Evolutionary conservation across 164 flowering plant species (phyloP), one percentile per base, ranked within the genome.

Genomic region (Dillenia suffruticosa): DNA sequence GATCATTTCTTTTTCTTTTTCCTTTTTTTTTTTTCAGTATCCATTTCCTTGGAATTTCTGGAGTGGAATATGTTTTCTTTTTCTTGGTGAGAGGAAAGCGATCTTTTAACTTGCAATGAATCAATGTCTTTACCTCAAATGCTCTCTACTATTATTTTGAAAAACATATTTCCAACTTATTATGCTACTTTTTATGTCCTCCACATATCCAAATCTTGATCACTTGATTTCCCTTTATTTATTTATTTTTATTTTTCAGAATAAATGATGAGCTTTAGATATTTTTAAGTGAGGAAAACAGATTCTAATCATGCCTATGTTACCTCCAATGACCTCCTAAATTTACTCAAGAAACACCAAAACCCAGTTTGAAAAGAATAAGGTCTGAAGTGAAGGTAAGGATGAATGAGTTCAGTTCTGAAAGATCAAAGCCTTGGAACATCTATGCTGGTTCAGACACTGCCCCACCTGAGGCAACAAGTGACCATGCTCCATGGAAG

Each of bases 391-490:
- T 2, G 40, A 24, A 59, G 49, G 46, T 47, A 24, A 62, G 46
- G 32, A 81, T 80, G 88, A 73, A 52, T 15, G 85, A 74, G 53
- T 72, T 80, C 5, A 59, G 65, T 51, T 63, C 84, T 12, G 88
- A 62, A 60, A 75, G 82, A 70, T 54, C 89, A n/a, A 81, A 76
- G 70, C 66, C 83, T 53, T 87, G 93, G 93, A 77, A 70, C 58
- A 74, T 80, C 40, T 81, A 85, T 60, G 59, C 74, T 9, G 67
- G 74, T 49, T 58, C 76, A 51, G 70, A 79, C 51, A 74, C 79
- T 17, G 70, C 72, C 47, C 76, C 83, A 56, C 70, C 90, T 16
- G 80, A 81, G 63, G 44, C 79, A 64, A 80, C 56, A 56, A 59
- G 72, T n/a, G 68, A 76, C 46, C 49, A 51, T 16, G 78, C 68